Evolutionary conservation across 805 yeast genomes (phyloP), one percentile per base, ranked within the genome.

Genomic region (Nakazawaea peltata): DNA sequence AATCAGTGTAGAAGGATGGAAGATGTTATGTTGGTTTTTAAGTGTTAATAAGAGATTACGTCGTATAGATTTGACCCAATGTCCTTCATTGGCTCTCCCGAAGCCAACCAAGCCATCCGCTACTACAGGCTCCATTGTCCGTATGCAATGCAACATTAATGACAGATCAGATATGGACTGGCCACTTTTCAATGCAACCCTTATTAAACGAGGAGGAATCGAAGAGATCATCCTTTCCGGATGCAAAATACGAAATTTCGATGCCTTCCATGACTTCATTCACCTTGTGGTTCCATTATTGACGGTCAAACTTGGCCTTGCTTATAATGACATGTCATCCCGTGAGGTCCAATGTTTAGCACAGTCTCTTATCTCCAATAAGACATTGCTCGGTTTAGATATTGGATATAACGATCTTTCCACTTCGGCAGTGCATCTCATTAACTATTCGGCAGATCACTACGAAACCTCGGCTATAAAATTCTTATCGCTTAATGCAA

Each of bases 151-250:
- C 42, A 71, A 71, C 47, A 48, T 50, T 21, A 67, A 69, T 19
- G 65, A 78, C 48, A 68, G 96, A 39, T 71, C 84, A 2, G 78
- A 75, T 37, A 77, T 80, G 80, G 87, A 88, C 54, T 88, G 97
- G 97, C 57, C 72, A 2, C 57, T 84, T 32, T 69, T 90, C 38
- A 74, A 77, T 3, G 81, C 83, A 10, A 78, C 94, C 0, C 50
- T 88, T 14, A 64, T 66, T 14, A 70, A 69, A 14, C 63, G 95
- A 43, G 80, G 79, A 28, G 90, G 92, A 3, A 69, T 88, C 21
- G 90, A 79, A 41, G 95, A 85, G 49, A 58, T 88, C 39, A 65
- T 85, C 26, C 55, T 88, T 33, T 83, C 85, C 33, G 96, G 96
- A 13, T 69, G 86, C 63, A 58, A 82, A 59, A 67, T 77, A 36